Conservation (phyloP, 208 protist species). For the Crithidia sp. region DNA sequence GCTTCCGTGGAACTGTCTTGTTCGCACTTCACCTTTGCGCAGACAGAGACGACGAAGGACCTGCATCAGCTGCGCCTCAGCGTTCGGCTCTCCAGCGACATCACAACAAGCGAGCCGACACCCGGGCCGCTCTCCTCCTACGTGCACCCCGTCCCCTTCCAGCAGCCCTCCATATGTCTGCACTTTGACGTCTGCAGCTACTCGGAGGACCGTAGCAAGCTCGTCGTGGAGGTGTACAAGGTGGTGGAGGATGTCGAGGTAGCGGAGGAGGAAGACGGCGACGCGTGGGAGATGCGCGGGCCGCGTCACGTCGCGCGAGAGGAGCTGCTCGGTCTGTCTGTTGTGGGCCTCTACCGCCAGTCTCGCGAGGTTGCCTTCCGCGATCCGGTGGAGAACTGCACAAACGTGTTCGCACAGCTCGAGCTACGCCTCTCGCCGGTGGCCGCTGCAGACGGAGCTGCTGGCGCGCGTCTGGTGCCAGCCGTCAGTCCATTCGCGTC, state of each 20-base stretch:
- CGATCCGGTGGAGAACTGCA: slow-evolving; percentile 57
- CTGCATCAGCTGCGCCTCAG: slow-evolving; percentile 77
- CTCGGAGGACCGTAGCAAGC: slow-evolving; percentile 64
- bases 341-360: slow-evolving; percentile 77
- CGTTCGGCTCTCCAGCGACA: slow-evolving; percentile 77
- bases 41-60: slow-evolving; percentile 51
- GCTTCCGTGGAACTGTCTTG: slow-evolving; percentile 68
- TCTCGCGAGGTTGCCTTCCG: slow-evolving; percentile 68
- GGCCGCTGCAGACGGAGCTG: not conserved
- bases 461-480: not conserved
- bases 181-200: slow-evolving; percentile 70
- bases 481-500: not conserved
- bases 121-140: slow-evolving; percentile 82
- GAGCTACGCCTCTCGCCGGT: slow-evolving; percentile 13
- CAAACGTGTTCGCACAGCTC: slow-evolving; percentile 50
- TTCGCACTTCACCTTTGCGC: slow-evolving; percentile 72
- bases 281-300: slow-evolving; percentile 16
- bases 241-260: slow-evolving; percentile 42
- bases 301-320: slow-evolving; percentile 70
- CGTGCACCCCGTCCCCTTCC: slow-evolving; percentile 79
- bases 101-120: slow-evolving; percentile 71
- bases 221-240: slow-evolving; percentile 83
- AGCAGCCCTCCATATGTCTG: slow-evolving; percentile 67
- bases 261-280: slow-evolving; percentile 16
- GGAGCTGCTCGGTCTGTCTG: slow-evolving; percentile 74